Base-by-base conservation (phyloP, 306 rosid genomes). In the Acmispon strigosus region DNA sequence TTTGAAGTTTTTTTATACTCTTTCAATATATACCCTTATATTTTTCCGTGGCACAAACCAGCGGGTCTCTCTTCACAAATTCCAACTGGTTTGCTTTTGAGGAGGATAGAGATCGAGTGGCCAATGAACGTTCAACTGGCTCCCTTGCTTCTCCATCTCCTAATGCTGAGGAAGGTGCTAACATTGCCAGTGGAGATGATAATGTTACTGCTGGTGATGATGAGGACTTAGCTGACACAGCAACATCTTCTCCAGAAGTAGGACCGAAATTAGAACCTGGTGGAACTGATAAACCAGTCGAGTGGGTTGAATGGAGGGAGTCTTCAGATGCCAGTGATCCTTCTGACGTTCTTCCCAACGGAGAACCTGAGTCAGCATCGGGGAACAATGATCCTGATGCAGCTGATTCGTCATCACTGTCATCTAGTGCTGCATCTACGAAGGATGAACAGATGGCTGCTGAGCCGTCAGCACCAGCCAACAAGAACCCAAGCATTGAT, bases 271-370 rank as follows among this genome's bases (percentile, higher is more conserved):
- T 74, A 73, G 92, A 83, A 24, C 70, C 74, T 45, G 32, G 39
- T 54, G 99, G 86, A 75, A 84, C 82, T 10, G 97, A 95, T 56
- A 89, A 95, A 76, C 96, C 96, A 10, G 86, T 96, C 0, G 97
- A 95, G 73, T 95, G 99, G 99, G 99, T 95, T 70, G 92, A 95
- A 76, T 95, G 99, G 99, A 89, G 99, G 87, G 99, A 95, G 81
- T 91, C 92, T 75, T 86, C 87, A 5, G 90, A 89, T 81, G 64
- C 89, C 7, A 84, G 75, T 62, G 90, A 86, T 76, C 86, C 88
- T n/a, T 83, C 91, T 42, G 82, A 69, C 54, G 36, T 52, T 66
- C 86, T 85, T 73, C 86, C 91, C 54, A 95, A 95, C 69, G 96
- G 96, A 59, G 90, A 82, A 69, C 78, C 68, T 73, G 81, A 77